Evolutionary conservation across 2,329 filamentous ascomycete species (phyloP).

Genomic region (Oidium heveae): DNA sequence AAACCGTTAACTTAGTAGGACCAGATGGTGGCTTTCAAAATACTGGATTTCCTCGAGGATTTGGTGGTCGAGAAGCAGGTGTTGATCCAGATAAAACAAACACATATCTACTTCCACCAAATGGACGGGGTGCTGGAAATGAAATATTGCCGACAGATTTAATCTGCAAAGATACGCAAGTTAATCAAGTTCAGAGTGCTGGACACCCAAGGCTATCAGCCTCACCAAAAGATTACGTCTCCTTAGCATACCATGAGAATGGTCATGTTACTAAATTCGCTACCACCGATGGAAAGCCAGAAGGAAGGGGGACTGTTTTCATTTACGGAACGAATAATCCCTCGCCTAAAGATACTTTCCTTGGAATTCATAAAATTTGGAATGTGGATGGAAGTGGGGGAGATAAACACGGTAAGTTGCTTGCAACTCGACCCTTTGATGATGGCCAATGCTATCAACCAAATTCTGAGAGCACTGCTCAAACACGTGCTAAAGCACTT

Average conservation of each 20-base stretch:
- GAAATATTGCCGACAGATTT: constrained; percentile 22
- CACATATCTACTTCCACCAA: constrained; percentile 35
- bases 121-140: constrained; percentile 20
- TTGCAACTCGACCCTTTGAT: constrained; percentile 62
- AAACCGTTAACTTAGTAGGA: constrained; percentile 46
- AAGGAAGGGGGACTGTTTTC: constrained; percentile 45
- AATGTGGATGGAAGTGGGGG: constrained; percentile 58
- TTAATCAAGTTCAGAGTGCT: constrained; percentile 16
- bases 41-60: constrained; percentile 51
- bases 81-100: constrained; percentile 36
- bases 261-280: constrained; percentile 42
- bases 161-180: constrained; percentile 40
- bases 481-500: constrained; percentile 29
- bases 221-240: constrained; percentile 34
- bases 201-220: constrained; percentile 16
- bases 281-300: constrained; percentile 31
- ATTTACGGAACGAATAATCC: constrained; percentile 46
- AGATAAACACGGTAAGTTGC: constrained; percentile 47
- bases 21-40: constrained; percentile 50
- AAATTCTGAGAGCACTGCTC: constrained; percentile 26
- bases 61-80: constrained; percentile 28
- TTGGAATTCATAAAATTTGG: constrained; percentile 49
- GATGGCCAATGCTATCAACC: constrained; percentile 76
- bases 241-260: constrained; percentile 47
- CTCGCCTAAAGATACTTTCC: constrained; percentile 25